A percentile compares a stretch with the other conserved stretches of the same genome.
Conservation (phyloP, 306 rosid species). For the Lathyrus aphaca region DNA sequence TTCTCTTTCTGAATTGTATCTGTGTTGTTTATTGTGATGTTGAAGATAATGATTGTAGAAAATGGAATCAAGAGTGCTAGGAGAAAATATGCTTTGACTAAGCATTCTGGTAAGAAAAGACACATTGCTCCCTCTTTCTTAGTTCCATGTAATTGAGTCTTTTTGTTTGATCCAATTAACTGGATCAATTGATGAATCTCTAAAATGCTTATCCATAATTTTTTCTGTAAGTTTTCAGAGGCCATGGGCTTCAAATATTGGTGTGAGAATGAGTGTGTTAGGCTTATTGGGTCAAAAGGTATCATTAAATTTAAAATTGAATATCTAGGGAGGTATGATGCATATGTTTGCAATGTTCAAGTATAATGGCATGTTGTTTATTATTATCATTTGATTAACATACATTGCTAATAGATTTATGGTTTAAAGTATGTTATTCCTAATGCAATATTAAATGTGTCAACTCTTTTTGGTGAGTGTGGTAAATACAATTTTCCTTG, state of each 20-base stretch:
- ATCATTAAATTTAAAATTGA: slow-evolving; percentile 14
- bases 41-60: no score
- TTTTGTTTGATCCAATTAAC: not conserved
- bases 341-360: slow-evolving; percentile 10
- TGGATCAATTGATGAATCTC: slow-evolving; percentile 1
- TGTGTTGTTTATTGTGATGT: no score
- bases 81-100: slow-evolving; percentile 74
- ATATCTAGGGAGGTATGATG: slow-evolving; percentile 2
- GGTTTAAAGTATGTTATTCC: not conserved
- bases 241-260: slow-evolving; percentile 84
- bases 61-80: no score
- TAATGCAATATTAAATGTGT: slow-evolving; percentile 9
- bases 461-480: slow-evolving; percentile 23
- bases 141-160: not conserved
- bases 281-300: slow-evolving; percentile 89
- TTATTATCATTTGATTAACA: slow-evolving; percentile 6
- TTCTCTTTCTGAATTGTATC: no score
- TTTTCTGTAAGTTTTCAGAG: slow-evolving; percentile 54
- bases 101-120: slow-evolving; percentile 65
- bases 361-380: not conserved
- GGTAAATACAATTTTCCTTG: slow-evolving; percentile 85
- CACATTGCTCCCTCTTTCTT: not conserved
- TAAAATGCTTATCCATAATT: not conserved
- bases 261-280: slow-evolving; percentile 82
- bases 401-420: not conserved